Percentiles rank a stretch among this genome's conserved stretches.
phyloP scores from a whole-genome alignment of 2,329 filamentous ascomycete species.

The Aspergillus transmontanensis region DNA sequence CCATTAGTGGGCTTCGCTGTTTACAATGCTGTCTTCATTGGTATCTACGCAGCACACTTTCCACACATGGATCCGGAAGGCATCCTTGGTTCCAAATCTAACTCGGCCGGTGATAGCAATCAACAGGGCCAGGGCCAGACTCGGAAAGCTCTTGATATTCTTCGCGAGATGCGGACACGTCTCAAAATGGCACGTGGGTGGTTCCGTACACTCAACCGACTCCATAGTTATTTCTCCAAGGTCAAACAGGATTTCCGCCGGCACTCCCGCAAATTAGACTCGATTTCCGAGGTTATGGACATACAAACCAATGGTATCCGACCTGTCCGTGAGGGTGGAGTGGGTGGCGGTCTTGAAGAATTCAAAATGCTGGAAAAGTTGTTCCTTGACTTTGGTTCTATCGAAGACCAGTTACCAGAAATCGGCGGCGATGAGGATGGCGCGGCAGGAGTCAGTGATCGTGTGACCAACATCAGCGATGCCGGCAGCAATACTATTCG shows the following conservation, averaged over 20 bases:
- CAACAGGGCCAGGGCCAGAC: conserved; percentile 36
- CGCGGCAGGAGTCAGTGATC: conserved; percentile 29
- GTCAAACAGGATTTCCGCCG: conserved; percentile 42
- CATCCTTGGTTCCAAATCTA: conserved; percentile 43
- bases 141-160: conserved; percentile 40
- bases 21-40: conserved; percentile 56
- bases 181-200: conserved; percentile 45
- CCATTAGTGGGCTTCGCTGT: conserved; percentile 59
- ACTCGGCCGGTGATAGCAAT: conserved; percentile 26
- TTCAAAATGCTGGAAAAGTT: conserved; percentile 46
- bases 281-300: conserved; percentile 32
- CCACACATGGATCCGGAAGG: conserved; percentile 58
- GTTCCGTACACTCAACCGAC: conserved; percentile 47
- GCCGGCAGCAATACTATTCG: conserved; percentile 45
- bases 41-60: conserved; percentile 57
- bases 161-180: conserved; percentile 45
- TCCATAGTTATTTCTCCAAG: conserved; percentile 45
- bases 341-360: conserved; percentile 39
- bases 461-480: conserved; percentile 39
- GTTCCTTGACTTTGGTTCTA: conserved; percentile 42
- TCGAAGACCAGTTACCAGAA: conserved; percentile 43
- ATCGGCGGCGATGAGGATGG: conserved; percentile 36
- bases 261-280: conserved; percentile 35
- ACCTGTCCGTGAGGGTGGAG: conserved; percentile 35
- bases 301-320: conserved; percentile 32